These are phyloP conservation scores for Solanum paucissectum DNA, from an alignment of 257 asterid genomes.

Conservation along the genomic window DNA sequence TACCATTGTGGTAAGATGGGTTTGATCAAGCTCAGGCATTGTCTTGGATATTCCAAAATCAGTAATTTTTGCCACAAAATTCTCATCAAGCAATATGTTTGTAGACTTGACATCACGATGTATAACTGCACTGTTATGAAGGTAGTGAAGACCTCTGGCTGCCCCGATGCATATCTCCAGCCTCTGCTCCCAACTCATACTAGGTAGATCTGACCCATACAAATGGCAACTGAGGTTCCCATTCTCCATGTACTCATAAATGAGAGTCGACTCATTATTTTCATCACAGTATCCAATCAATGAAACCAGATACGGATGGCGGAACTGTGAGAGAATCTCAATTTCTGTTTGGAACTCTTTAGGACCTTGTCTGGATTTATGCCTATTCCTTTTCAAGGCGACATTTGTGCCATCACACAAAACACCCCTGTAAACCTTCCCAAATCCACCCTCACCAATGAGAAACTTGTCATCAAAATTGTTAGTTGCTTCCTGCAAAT, in stretches of 20 bases:
- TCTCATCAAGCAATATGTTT: not conserved
- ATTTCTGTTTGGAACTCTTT: not conserved
- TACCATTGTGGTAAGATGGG: too few relatives aligned
- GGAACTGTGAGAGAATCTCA: not conserved
- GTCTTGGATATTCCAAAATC: not conserved
- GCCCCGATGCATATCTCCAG: not conserved
- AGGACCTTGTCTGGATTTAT: not conserved
- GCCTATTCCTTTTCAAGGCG: not conserved
- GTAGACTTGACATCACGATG: not conserved
- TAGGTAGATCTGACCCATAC: not conserved
- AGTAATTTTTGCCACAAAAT: not conserved
- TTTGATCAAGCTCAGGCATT: not conserved
- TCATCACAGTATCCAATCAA: not conserved
- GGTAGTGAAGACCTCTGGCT: not conserved
- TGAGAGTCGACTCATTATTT: not conserved
- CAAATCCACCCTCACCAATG: slow-evolving; percentile 6
- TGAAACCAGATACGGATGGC: not conserved
- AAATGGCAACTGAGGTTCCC: not conserved
- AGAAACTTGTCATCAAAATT: not conserved
- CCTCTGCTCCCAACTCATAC: not conserved
- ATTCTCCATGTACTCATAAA: not conserved
- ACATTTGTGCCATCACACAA: slow-evolving; percentile 9
- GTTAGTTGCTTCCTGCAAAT: not conserved
- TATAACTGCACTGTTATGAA: too few relatives aligned
- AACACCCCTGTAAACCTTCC: slow-evolving; percentile 3